phyloP scores from a whole-genome alignment of 2,329 filamentous ascomycete species.

The Colletotrichum nymphaeae region DNA sequence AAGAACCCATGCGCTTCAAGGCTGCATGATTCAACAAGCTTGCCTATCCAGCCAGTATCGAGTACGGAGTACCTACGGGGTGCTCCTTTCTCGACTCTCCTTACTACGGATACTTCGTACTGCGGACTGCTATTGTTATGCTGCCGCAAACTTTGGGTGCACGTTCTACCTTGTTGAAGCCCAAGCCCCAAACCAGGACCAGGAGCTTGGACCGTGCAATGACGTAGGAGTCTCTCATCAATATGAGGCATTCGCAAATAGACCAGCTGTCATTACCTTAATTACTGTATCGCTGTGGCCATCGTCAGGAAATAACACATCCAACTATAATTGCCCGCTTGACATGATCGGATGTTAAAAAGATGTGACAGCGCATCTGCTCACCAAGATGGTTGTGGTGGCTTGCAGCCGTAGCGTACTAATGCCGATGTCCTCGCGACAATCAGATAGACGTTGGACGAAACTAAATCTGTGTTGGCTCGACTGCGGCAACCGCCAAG shows the following conservation, averaged over 20 bases:
- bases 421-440: neutral
- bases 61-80: neutral
- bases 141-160: conserved; percentile 29
- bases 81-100: neutral
- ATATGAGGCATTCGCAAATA: neutral
- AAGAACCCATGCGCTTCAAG: conserved; percentile 15
- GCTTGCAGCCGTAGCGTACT: neutral
- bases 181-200: conserved; percentile 30
- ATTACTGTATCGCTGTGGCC: neutral
- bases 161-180: conserved; percentile 26
- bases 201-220: conserved; percentile 28
- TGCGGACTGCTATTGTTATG: neutral
- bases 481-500: neutral
- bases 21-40: conserved; percentile 4
- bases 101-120: no score
- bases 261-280: neutral
- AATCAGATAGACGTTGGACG: neutral
- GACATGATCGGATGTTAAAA: neutral
- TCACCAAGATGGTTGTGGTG: neutral
- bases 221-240: conserved; percentile 16
- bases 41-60: neutral
- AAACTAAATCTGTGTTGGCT: neutral
- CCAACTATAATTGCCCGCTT: neutral
- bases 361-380: neutral
- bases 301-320: neutral